These are phyloP conservation scores for Panicum miliaceum DNA, from an alignment of 176 grass and related monocot species.

Conservation along the genomic window DNA sequence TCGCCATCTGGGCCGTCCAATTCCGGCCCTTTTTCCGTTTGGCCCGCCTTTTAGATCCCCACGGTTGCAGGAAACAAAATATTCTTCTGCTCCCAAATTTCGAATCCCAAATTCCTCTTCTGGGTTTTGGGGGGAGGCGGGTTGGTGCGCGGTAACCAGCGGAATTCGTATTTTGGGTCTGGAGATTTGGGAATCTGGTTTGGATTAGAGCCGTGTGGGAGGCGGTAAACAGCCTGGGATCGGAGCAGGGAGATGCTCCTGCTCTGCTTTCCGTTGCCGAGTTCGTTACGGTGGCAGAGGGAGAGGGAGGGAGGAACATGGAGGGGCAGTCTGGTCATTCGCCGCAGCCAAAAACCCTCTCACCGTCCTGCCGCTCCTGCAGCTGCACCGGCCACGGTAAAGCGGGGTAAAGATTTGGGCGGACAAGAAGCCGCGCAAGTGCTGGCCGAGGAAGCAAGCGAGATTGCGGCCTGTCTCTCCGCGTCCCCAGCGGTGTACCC, in stretches of 20 bases:
- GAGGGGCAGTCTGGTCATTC: constrained; percentile 7
- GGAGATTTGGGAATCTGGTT: not conserved
- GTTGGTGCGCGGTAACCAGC: not conserved
- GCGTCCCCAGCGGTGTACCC: constrained; percentile 34
- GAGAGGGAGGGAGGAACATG: too few species aligned
- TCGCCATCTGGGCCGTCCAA: constrained; percentile 9
- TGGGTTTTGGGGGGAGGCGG: not conserved
- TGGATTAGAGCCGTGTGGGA: not conserved
- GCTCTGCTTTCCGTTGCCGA: not conserved
- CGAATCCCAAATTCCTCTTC: not conserved
- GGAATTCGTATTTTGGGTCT: constrained; percentile 30
- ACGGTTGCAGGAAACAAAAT: not conserved
- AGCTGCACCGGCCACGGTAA: constrained; percentile 56
- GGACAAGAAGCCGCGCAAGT: not conserved
- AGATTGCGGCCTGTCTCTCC: not conserved
- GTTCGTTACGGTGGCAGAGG: constrained; percentile 32
- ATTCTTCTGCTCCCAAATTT: not conserved
- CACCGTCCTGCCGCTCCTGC: not conserved
- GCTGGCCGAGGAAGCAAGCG: constrained; percentile 33
- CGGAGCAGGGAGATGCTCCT: not conserved
- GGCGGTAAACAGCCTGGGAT: not conserved
- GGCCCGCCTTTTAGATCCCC: constrained; percentile 4
- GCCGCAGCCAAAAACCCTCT: not conserved
- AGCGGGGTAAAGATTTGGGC: constrained; percentile 34
- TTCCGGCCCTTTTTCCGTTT: not conserved